Evolutionary conservation across 441 rosid genomes (phyloP).

Genomic region (Omphalea diandra): DNA sequence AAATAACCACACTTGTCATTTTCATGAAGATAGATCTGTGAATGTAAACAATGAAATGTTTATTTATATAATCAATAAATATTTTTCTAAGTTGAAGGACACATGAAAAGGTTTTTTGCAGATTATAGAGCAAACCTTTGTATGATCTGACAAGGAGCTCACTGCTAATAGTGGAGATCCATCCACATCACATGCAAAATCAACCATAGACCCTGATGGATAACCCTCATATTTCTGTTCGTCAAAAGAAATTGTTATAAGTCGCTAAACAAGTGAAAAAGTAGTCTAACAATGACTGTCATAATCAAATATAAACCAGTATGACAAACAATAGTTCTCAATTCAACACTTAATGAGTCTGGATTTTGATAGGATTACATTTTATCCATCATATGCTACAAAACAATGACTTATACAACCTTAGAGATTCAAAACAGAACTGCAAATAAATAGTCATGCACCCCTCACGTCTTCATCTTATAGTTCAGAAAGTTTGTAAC

Average conservation of each 20-base stretch:
- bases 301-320: not conserved
- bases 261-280: too few species aligned
- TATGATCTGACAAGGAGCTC: too few species aligned
- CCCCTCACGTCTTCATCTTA: not conserved
- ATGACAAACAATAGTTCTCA: not conserved
- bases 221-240: too few species aligned
- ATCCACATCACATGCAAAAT: too few species aligned
- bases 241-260: too few species aligned
- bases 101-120: slow-evolving; percentile 6
- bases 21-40: not conserved
- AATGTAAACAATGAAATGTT: not conserved
- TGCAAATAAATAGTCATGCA: not conserved
- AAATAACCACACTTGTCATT: not conserved
- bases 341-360: not conserved
- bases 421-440: not conserved
- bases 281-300: not conserved
- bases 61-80: not conserved
- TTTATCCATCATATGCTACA: not conserved
- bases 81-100: slow-evolving; percentile 7
- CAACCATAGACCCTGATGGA: too few species aligned
- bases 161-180: too few species aligned
- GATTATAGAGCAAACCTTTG: too few species aligned
- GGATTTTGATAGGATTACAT: not conserved
- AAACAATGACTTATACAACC: not conserved
- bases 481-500: not conserved